phyloP scores from a whole-genome alignment of 1,284 basidiomycete genomes.

The Tilletia indica region DNA sequence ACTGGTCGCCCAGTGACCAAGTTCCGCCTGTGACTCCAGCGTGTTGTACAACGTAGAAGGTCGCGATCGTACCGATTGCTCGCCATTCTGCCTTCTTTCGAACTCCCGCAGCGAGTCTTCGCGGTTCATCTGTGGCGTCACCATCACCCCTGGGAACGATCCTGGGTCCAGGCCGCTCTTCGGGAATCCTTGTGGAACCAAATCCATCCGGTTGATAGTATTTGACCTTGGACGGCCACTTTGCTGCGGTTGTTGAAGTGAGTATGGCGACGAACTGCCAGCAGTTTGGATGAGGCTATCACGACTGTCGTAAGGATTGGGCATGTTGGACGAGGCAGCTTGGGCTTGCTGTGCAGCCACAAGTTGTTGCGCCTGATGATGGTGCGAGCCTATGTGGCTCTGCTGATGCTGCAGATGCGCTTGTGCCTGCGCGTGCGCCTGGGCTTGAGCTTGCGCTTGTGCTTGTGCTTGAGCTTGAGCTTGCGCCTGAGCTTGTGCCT shows the following conservation, averaged over 20 bases:
- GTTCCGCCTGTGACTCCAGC: constrained; percentile 7
- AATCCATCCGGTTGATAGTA: constrained; percentile 80
- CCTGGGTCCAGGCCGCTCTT: constrained; percentile 52
- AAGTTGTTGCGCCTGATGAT: not conserved
- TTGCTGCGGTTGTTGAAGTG: not conserved
- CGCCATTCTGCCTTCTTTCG: constrained; percentile 63
- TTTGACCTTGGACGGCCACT: constrained; percentile 60
- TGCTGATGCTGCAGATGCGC: constrained; percentile 29
- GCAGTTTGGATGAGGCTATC: not conserved
- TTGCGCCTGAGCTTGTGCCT: constrained; percentile 31
- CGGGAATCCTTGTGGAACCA: constrained; percentile 79
- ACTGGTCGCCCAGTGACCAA: not conserved
- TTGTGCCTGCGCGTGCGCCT: constrained; percentile 33
- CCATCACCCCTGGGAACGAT: constrained; percentile 28
- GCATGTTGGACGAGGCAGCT: not conserved
- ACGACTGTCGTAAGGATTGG: constrained; percentile 12
- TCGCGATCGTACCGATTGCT: not conserved
- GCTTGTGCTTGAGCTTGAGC: constrained; percentile 35
- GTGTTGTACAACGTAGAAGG: constrained; percentile 13
- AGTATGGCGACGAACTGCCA: not conserved
- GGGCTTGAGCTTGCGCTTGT: constrained; percentile 28
- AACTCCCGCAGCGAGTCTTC: constrained; percentile 50
- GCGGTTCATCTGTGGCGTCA: constrained; percentile 48
- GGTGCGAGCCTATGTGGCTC: constrained; percentile 17
- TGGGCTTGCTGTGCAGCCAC: constrained; percentile 2